Evolutionary conservation across 2,329 filamentous ascomycete genomes (phyloP), one percentile per base, ranked within the genome.

Genomic region (Xylaria sp.): DNA sequence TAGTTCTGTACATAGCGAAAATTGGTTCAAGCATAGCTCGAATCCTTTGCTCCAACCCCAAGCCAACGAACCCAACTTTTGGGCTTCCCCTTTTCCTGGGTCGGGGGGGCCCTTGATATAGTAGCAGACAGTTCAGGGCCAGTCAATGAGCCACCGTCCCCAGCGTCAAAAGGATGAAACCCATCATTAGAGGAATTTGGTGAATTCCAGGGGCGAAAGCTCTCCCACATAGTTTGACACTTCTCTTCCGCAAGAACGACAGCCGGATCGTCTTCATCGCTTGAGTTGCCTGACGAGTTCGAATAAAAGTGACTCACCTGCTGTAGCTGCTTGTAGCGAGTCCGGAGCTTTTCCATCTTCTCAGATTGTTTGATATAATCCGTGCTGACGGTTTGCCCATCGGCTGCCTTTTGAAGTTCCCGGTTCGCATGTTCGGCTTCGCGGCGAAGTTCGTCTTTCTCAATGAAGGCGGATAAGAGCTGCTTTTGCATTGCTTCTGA

Each of bases 401-500:
- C 76, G 53, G 73, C 72, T 28, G 74, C 70, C 45, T 81, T 82
- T 72, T 82, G 80, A 62, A 82, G 69, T 69, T 84, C 82, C 63
- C 77, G 81, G 63, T 78, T 77, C 60, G 77, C 77, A 58, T 83
- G 82, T 70, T 87, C 85, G 41, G 84, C 78, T 66, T 87, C 83
- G 76, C 86, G 86, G 63, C 85, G 83, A 62, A 89, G 80, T 76
- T 85, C 85, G 68, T 90, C 87, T 76, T 90, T 90, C 70, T 85
- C 83, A 53, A 90, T 81, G 20, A 90, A 81, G 52, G 86, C 85
- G 46, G 87, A 83, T 71, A 90, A 83, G 28, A 90, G 83, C 74
- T 90, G 87, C 55, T 83, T 83, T 78, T 88, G 87, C 74, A 87
- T 84, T 68, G 85, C 82, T 61, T 89, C 86, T 58, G 83, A 81